A percentile compares a stretch with the other conserved stretches of the same genome.
phyloP scores from a whole-genome alignment of 2,329 filamentous ascomycete species.

The Xylariaceae sp. region DNA sequence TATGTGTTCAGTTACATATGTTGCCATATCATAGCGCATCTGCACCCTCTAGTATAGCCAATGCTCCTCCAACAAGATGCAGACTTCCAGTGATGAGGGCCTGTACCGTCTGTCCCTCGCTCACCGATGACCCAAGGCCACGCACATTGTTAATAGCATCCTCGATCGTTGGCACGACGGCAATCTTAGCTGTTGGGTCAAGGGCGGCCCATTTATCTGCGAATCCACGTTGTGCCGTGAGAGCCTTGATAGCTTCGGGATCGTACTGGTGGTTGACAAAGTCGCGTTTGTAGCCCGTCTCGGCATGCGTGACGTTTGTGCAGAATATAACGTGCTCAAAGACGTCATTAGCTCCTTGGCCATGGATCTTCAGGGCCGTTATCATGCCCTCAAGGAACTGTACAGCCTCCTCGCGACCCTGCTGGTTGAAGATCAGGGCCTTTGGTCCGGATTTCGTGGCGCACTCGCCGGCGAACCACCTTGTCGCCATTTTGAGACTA shows the following conservation, averaged over 20 bases:
- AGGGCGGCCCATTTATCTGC: slow-evolving; percentile 58
- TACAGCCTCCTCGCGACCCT: slow-evolving; percentile 61
- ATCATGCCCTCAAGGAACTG: slow-evolving; percentile 59
- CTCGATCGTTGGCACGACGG: slow-evolving; percentile 60
- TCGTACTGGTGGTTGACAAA: slow-evolving; percentile 64
- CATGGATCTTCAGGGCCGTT: slow-evolving; percentile 43
- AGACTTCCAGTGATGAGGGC: slow-evolving; percentile 68
- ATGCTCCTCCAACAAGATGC: slow-evolving; percentile 64
- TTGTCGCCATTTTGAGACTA: slow-evolving; percentile 80
- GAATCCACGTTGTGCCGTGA: slow-evolving; percentile 60
- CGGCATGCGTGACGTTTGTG: slow-evolving; percentile 70
- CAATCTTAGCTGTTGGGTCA: slow-evolving; percentile 54
- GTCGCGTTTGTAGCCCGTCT: slow-evolving; percentile 60
- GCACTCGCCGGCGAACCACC: slow-evolving; percentile 74
- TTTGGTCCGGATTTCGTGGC: slow-evolving; percentile 40
- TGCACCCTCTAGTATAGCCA: slow-evolving; percentile 56
- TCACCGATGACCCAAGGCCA: slow-evolving; percentile 41
- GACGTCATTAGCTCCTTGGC: slow-evolving; percentile 38
- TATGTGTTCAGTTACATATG: not conserved
- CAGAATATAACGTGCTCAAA: slow-evolving; percentile 85
- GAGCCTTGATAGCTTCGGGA: slow-evolving; percentile 56
- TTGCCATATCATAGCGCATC: slow-evolving; percentile 48
- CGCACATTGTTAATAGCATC: slow-evolving; percentile 59
- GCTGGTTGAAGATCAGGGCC: slow-evolving; percentile 88
- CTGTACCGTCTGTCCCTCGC: slow-evolving; percentile 48